phyloP scores from a whole-genome alignment of 306 rosid genomes.

The Castanea mollissima region DNA sequence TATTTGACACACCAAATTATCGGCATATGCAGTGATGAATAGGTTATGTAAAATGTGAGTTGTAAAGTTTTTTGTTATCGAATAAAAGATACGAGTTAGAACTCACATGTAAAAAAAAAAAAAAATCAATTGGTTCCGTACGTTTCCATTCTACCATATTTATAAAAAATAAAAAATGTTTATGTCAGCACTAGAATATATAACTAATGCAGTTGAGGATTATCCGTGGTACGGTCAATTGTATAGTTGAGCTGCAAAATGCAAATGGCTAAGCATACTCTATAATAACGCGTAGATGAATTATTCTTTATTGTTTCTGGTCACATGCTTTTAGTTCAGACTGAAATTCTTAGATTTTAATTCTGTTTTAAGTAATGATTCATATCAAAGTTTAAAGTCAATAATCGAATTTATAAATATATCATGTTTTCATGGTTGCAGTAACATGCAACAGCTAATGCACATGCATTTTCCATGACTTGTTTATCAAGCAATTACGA shows the following conservation, averaged over 20 bases:
- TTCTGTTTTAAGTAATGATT: background rate
- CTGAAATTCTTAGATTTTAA: background rate
- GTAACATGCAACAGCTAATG: constrained; percentile 42
- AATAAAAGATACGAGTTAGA: no score
- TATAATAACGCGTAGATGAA: background rate
- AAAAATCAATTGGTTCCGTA: no score
- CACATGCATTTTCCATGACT: constrained; percentile 28
- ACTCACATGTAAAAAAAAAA: no score
- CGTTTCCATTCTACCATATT: no score
- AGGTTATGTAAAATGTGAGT: no score
- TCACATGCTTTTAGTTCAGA: background rate
- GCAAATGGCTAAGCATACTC: background rate
- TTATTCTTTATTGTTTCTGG: background rate
- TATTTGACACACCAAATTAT: no score
- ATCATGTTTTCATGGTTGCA: background rate
- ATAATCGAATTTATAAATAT: constrained; percentile 1
- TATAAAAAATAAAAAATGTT: no score
- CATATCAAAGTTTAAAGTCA: background rate
- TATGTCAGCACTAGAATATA: background rate
- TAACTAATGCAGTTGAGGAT: background rate
- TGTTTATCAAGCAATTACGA: constrained; percentile 32
- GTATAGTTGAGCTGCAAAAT: background rate
- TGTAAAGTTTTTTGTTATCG: no score
- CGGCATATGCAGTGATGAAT: no score
- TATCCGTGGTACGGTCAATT: background rate